phyloP scores from a whole-genome alignment of 192 early-diverging fungal genomes.

The Coemansia guatemalensis region DNA sequence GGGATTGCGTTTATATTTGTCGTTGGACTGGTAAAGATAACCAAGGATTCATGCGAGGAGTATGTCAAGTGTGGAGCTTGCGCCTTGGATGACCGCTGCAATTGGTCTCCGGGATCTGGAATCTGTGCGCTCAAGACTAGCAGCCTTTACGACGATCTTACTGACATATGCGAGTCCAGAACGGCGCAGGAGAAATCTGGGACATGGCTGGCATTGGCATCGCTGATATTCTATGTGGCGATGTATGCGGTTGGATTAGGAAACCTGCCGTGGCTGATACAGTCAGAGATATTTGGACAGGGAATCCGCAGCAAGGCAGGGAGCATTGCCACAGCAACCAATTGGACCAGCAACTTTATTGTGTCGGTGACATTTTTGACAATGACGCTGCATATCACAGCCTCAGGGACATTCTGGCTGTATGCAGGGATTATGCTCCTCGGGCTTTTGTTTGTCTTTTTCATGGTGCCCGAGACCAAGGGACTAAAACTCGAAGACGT shows the following conservation, averaged over 20 bases:
- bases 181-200: conserved; percentile 35
- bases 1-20: conserved; percentile 54
- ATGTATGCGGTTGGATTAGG: conserved; percentile 50
- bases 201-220: conserved; percentile 50
- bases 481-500: conserved; percentile 52
- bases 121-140: conserved; percentile 24
- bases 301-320: conserved; percentile 53
- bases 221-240: conserved; percentile 52
- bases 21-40: conserved; percentile 52
- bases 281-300: conserved; percentile 53
- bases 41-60: conserved; percentile 39
- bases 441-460: conserved; percentile 35
- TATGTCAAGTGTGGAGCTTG: conserved; percentile 47
- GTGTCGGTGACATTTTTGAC: conserved; percentile 52
- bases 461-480: conserved; percentile 51
- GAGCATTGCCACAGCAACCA: conserved; percentile 48
- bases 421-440: conserved; percentile 47
- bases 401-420: conserved; percentile 54
- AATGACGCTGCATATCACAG: conserved; percentile 52
- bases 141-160: conserved; percentile 24
- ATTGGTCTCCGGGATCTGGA: conserved; percentile 34
- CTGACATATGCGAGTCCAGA: conserved; percentile 27
- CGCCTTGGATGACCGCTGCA: conserved; percentile 39
- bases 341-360: conserved; percentile 51
- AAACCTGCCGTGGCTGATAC: conserved; percentile 52